Conservation (phyloP, 257 asterid genomes). For the Ocimum tenuiflorum region DNA sequence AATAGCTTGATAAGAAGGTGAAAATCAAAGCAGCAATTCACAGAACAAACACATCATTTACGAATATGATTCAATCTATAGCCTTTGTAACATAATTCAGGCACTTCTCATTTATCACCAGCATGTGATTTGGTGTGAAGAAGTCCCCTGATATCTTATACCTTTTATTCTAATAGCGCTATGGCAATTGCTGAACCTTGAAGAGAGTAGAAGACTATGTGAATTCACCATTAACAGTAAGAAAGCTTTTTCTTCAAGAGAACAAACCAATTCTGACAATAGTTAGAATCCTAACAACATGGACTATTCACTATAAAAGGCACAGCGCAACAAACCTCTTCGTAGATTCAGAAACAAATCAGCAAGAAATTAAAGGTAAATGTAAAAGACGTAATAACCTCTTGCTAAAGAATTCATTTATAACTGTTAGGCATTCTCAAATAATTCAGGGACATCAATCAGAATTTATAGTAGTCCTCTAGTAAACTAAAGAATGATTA, state of each 20-base stretch:
- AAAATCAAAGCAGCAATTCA: neutral
- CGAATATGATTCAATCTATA: neutral
- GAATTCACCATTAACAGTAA: neutral
- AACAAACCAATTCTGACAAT: neutral
- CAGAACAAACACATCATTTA: neutral
- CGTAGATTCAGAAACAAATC: neutral
- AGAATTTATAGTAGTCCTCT: neutral
- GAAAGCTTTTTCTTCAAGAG: constrained; percentile 20
- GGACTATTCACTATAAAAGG: neutral
- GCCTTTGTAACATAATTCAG: neutral
- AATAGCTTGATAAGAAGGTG: neutral
- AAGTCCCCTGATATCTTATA: constrained; percentile 4
- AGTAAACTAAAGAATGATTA: neutral
- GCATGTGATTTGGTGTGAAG: neutral
- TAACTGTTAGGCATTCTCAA: neutral
- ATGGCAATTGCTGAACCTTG: constrained; percentile 1
- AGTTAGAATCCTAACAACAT: constrained; percentile 1
- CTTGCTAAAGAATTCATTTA: neutral
- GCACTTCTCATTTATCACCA: neutral
- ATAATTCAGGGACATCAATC: neutral
- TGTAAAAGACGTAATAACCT: constrained; percentile 2
- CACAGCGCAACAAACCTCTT: neutral
- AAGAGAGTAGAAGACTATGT: neutral
- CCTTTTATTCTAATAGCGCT: neutral
- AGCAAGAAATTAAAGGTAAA: neutral